These are phyloP conservation scores for Neurospora tetrasperma DNA, from an alignment of 495 filamentous ascomycete species.

Conservation along the genomic window DNA sequence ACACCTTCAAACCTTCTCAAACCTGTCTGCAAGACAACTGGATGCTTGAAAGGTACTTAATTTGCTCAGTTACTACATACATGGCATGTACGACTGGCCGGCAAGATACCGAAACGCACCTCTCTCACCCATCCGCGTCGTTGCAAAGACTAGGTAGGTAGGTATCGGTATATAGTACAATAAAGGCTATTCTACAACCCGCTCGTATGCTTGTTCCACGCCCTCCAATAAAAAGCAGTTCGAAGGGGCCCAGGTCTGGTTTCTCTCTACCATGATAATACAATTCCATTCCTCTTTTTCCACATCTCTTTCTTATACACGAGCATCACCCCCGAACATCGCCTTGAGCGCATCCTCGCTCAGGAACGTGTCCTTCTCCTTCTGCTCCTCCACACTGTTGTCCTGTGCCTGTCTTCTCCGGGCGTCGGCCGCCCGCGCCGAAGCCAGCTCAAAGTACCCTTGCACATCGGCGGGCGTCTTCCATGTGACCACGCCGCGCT, in stretches of 20 bases:
- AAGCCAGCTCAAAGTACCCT: conserved; percentile 13
- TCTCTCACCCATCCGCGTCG: neutral
- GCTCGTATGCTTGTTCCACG: neutral
- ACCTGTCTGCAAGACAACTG: neutral
- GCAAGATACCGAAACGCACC: neutral
- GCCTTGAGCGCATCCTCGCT: neutral
- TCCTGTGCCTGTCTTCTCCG: neutral
- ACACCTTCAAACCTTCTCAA: neutral
- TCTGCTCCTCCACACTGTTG: neutral
- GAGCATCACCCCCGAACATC: neutral
- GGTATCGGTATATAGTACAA: neutral
- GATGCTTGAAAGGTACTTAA: neutral
- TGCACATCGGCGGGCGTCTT: conserved; percentile 31
- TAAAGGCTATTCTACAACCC: neutral
- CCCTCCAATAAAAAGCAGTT: neutral
- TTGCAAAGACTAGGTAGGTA: neutral
- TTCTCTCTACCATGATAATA: neutral
- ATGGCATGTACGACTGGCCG: neutral
- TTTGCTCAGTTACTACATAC: neutral
- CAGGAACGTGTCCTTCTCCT: neutral
- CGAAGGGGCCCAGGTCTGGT: neutral
- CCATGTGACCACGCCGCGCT: conserved; percentile 49
- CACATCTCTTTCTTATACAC: neutral
- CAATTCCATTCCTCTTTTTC: neutral
- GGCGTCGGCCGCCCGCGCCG: neutral